These are phyloP conservation scores for Xanthoconium stramineum DNA, from an alignment of 768 basidiomycete genomes.

Conservation along the genomic window DNA sequence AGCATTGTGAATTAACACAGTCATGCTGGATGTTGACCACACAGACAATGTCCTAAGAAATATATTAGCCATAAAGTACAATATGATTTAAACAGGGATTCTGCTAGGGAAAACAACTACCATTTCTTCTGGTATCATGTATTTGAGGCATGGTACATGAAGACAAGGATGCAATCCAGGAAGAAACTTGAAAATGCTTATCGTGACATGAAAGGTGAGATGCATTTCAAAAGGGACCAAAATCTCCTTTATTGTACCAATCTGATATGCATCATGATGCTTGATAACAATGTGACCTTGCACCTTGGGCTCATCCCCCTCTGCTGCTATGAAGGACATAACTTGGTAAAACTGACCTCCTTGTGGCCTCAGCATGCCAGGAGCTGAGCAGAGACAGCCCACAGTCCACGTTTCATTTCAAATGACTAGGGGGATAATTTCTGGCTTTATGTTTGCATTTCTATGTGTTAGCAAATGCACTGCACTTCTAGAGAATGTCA, in stretches of 20 bases:
- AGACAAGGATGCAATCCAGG: background rate
- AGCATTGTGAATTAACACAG: background rate
- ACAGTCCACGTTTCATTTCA: background rate
- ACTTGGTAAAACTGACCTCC: background rate
- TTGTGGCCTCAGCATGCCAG: background rate
- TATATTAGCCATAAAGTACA: background rate
- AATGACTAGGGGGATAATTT: background rate
- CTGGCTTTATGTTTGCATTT: background rate
- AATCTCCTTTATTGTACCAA: background rate
- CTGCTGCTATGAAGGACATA: background rate
- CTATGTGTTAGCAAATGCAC: background rate
- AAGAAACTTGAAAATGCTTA: conserved; percentile 1
- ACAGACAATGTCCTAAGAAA: background rate
- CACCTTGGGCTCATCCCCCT: background rate
- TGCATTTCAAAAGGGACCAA: background rate
- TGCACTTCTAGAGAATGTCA: background rate
- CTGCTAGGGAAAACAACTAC: background rate
- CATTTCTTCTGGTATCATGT: background rate
- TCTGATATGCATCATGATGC: background rate
- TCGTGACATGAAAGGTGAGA: background rate
- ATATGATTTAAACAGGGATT: background rate
- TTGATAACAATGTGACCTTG: background rate
- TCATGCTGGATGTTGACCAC: background rate
- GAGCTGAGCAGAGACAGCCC: background rate
- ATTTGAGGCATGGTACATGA: background rate